A percentile compares a stretch with the other conserved stretches of the same genome.
phyloP scores from a whole-genome alignment of 257 asterid species.

The Gardenia jasminoides region DNA sequence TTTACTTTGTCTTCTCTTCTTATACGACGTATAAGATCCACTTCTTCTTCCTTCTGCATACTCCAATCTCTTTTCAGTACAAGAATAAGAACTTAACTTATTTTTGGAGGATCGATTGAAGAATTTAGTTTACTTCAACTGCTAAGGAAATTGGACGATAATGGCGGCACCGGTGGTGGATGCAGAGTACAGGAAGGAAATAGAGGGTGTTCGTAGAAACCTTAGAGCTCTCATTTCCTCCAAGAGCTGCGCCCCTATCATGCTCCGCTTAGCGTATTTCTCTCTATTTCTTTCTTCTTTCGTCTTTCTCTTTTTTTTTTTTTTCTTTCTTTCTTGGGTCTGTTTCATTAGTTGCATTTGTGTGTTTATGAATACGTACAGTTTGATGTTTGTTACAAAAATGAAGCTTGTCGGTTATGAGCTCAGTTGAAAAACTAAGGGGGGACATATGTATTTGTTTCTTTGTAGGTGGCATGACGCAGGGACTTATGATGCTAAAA shows the following conservation, averaged over 20 bases:
- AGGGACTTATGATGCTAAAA: conserved; percentile 78
- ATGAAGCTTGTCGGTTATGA: too few relatives aligned
- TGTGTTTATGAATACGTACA: background rate
- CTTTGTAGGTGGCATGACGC: conserved; percentile 91
- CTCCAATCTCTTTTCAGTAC: conserved; percentile 4
- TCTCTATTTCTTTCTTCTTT: background rate
- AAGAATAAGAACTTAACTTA: background rate
- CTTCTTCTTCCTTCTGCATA: conserved; percentile 5
- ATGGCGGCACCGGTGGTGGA: conserved; percentile 19
- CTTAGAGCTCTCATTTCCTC: conserved; percentile 64
- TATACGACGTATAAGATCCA: background rate
- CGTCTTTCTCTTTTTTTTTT: too few relatives aligned
- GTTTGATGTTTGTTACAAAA: too few relatives aligned
- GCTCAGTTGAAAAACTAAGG: too few relatives aligned
- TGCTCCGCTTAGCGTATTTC: conserved; percentile 82
- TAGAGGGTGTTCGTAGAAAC: conserved; percentile 56
- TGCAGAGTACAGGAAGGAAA: conserved; percentile 55
- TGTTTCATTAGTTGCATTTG: background rate
- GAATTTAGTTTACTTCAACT: background rate
- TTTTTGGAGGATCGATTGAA: background rate
- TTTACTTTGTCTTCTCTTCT: conserved; percentile 22
- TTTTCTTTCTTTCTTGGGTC: background rate
- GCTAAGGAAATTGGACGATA: background rate
- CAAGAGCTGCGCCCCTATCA: conserved; percentile 75
- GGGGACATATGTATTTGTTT: background rate